A percentile compares a stretch with the other conserved stretches of the same genome.
These are phyloP conservation scores for Phytophthora sp. DNA, from an alignment of 352 stramenopile genomes.

Conservation along the genomic window DNA sequence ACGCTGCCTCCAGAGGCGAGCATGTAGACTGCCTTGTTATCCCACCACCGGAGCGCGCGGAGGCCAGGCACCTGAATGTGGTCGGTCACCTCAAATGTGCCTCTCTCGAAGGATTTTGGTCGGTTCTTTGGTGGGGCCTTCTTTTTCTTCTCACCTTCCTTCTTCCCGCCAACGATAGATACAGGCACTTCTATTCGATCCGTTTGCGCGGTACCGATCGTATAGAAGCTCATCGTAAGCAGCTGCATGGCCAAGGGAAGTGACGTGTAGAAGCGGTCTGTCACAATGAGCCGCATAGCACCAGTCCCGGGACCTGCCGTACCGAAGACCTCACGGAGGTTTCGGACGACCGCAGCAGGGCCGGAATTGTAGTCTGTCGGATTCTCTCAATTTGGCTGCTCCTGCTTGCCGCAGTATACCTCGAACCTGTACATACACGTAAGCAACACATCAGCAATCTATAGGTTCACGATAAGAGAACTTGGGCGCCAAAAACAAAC, in stretches of 20 bases:
- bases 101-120: background rate
- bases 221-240: background rate
- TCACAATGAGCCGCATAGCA: background rate
- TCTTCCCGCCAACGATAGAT: background rate
- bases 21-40: background rate
- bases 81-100: background rate
- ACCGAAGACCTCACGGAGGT: slow-evolving; percentile 3
- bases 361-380: background rate
- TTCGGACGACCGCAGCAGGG: background rate
- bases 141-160: slow-evolving; percentile 11
- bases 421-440: slow-evolving; percentile 2
- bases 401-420: background rate
- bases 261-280: background rate
- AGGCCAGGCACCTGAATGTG: background rate
- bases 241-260: background rate
- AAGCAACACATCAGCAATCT: too few species aligned
- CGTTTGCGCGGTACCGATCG: background rate
- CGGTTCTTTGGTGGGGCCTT: background rate
- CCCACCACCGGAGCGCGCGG: background rate
- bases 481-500: background rate
- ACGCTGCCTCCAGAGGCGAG: background rate
- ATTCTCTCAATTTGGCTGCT: background rate
- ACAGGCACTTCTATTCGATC: background rate
- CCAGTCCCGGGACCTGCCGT: background rate
- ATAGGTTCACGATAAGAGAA: background rate